A percentile compares a stretch with the other conserved stretches of the same genome.
Conservation (phyloP, 1,139 yeast genomes). For the Oligophagozyma castellii region DNA sequence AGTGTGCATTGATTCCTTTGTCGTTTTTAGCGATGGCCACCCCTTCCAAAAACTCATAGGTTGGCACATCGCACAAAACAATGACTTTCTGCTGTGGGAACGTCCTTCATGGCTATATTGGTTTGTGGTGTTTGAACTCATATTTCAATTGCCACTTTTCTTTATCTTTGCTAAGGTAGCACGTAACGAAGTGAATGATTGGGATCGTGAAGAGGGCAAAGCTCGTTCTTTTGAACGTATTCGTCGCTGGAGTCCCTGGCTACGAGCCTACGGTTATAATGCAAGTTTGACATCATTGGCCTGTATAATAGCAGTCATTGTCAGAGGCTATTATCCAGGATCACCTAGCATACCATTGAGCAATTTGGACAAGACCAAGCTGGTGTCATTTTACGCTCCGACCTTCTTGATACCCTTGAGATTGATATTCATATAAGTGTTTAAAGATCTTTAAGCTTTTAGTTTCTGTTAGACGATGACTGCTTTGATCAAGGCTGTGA, state of each 20-base stretch:
- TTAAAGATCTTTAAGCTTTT: too few relatives aligned
- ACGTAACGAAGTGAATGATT: conserved; percentile 4
- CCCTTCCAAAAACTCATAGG: conserved; percentile 38
- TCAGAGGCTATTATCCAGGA: conserved; percentile 18
- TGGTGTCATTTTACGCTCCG: conserved; percentile 18
- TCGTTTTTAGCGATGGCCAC: conserved; percentile 39
- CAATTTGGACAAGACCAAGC: conserved; percentile 9
- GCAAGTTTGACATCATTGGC: conserved; percentile 20
- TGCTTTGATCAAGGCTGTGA: too few relatives aligned
- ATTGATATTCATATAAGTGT: conserved; percentile 11
- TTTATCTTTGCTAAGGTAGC: conserved; percentile 17
- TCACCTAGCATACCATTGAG: conserved; percentile 5
- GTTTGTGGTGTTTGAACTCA: conserved; percentile 58
- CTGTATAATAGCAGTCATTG: conserved; percentile 15
- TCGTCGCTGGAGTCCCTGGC: conserved; percentile 6
- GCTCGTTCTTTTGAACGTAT: conserved; percentile 3
- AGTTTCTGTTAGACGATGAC: too few relatives aligned
- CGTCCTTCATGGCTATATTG: conserved; percentile 57
- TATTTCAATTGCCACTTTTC: conserved; percentile 71
- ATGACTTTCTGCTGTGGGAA: conserved; percentile 50
- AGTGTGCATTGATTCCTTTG: conserved; percentile 55
- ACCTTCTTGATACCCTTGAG: conserved; percentile 18
- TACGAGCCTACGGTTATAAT: conserved; percentile 16
- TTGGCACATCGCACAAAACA: conserved; percentile 48
- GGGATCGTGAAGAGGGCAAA: conserved; percentile 3